phyloP scores from a whole-genome alignment of 768 basidiomycete species.

The Leccinellum rugosiceps region DNA sequence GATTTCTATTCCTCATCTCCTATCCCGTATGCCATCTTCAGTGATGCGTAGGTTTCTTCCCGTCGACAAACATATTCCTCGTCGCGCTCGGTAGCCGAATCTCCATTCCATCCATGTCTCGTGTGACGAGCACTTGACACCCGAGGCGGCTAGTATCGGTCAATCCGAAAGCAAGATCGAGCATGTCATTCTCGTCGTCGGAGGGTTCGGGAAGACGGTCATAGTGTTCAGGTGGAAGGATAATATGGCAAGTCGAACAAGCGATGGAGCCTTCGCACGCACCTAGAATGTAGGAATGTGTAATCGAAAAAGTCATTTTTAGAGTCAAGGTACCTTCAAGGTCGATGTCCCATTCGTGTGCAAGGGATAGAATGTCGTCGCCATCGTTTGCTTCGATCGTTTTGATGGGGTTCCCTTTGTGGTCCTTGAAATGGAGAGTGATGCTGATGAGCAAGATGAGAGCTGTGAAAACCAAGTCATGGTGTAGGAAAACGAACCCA shows the following conservation, averaged over 20 bases:
- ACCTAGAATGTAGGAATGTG: conserved; percentile 45
- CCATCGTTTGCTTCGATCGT: conserved; percentile 92
- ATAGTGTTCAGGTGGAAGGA: conserved; percentile 59
- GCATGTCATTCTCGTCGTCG: conserved; percentile 98
- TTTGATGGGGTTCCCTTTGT: conserved; percentile 79
- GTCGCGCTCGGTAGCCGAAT: conserved; percentile 89
- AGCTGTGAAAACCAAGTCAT: not conserved
- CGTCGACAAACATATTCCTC: conserved; percentile 97
- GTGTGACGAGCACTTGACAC: conserved; percentile 75
- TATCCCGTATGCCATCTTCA: conserved; percentile 11
- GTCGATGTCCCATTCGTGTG: conserved; percentile 95
- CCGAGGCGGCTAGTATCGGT: conserved; percentile 89
- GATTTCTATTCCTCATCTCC: not conserved
- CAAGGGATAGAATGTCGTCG: conserved; percentile 86
- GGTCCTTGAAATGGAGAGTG: conserved; percentile 86
- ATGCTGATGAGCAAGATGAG: conserved; percentile 49
- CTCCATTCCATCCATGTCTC: conserved; percentile 79
- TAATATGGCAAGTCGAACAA: conserved; percentile 97
- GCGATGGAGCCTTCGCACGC: conserved; percentile 97
- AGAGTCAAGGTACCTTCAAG: conserved; percentile 68
- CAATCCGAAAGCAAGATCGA: conserved; percentile 96
- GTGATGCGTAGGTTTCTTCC: conserved; percentile 52
- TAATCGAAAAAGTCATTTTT: not conserved
- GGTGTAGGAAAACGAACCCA: conserved; percentile 44
- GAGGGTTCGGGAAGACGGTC: conserved; percentile 88